Conservation (phyloP, 257 asterid genomes). For the Penstemon barbatus region DNA sequence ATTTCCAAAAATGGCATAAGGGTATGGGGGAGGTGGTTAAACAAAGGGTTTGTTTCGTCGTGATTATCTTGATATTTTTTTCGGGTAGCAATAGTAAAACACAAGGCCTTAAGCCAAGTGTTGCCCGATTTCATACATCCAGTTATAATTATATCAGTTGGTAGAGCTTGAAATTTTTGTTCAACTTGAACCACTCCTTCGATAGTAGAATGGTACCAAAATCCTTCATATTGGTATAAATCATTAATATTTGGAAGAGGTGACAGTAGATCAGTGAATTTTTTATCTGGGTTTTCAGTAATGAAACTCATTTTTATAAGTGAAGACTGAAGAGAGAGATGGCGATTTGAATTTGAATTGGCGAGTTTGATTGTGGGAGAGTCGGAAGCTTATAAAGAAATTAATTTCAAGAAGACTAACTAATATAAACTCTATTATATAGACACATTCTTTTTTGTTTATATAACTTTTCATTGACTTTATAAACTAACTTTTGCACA, state of each 20-base stretch:
- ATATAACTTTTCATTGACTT: too few relatives aligned
- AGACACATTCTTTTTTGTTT: too few relatives aligned
- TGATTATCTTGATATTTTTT: not conserved
- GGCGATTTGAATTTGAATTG: too few relatives aligned
- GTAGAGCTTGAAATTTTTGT: not conserved
- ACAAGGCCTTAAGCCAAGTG: slow-evolving; percentile 1
- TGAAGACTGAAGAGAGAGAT: too few relatives aligned
- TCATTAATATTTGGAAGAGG: slow-evolving; percentile 1
- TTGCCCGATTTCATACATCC: slow-evolving; percentile 1
- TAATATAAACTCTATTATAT: too few relatives aligned
- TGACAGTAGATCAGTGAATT: not conserved
- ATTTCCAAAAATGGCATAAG: not conserved
- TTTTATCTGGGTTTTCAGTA: too few relatives aligned
- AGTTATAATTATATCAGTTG: not conserved
- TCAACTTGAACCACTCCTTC: not conserved
- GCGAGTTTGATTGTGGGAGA: too few relatives aligned
- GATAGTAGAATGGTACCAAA: slow-evolving; percentile 2
- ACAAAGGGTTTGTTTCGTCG: not conserved
- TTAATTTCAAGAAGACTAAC: too few relatives aligned
- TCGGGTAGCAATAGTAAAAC: not conserved
- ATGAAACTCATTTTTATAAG: too few relatives aligned
- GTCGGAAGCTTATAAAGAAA: too few relatives aligned
- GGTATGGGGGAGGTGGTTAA: not conserved
- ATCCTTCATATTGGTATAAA: not conserved
- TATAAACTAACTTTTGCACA: too few relatives aligned